phyloP scores from a whole-genome alignment of 75 land plant species.

The Sequoiadendron giganteum region DNA sequence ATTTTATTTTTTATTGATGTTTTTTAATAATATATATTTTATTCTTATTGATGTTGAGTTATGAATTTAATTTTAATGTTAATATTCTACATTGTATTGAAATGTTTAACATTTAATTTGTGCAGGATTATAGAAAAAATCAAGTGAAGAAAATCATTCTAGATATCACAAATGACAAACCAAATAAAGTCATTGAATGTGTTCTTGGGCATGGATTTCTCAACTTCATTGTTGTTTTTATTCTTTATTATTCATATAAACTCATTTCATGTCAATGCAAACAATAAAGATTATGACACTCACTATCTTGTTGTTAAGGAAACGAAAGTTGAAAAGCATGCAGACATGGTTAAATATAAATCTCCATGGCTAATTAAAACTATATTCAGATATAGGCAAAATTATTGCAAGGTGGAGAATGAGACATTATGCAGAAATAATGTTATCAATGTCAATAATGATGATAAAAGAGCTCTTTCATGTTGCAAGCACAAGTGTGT shows the following conservation, averaged over 20 bases:
- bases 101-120: too few species aligned
- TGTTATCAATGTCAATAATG: background rate
- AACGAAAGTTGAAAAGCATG: background rate
- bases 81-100: too few species aligned
- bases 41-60: too few species aligned
- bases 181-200: background rate
- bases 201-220: background rate
- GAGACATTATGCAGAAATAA: too few species aligned
- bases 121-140: background rate
- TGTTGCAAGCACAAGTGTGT: constrained; percentile 56
- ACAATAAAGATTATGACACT: background rate
- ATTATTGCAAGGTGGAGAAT: background rate
- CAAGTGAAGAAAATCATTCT: background rate
- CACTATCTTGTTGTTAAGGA: background rate
- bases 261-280: background rate
- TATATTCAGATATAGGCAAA: background rate
- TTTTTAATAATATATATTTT: too few species aligned
- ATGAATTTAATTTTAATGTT: too few species aligned
- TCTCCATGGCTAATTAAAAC: background rate
- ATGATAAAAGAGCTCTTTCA: background rate
- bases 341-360: background rate
- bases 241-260: background rate
- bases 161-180: background rate
- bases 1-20: too few species aligned
- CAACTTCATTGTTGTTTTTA: background rate